Base-by-base conservation (phyloP, 1,139 yeast species). In the Saccharomycopsis hybrid region DNA sequence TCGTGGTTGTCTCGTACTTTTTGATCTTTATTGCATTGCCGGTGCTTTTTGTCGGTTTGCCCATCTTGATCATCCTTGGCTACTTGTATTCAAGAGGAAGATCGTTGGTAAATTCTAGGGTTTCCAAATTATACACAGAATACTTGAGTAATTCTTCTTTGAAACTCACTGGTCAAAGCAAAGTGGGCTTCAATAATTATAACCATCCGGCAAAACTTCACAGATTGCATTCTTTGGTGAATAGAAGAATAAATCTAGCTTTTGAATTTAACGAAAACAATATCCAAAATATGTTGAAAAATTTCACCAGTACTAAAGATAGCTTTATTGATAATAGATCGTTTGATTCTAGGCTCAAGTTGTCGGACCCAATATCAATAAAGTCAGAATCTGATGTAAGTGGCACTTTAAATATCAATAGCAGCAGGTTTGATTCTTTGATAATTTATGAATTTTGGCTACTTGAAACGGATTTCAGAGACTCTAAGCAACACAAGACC, bases 261-360 rank as follows among this genome's bases (percentile, higher is more conserved):
- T 51, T 49, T 32, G 54, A 51, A 27, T 48, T 36, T 30, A 51
- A 51, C 29, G 54, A 51, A 40, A 36, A 44, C n/a, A 45, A 48
- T 37, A 33, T 51, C 24, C 45, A 43, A 33, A 31, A 48, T 4
- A 43, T 48, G 24, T 35, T 48, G 9, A 37, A 38, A 28, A 13
- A 18, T 30, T 29, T 35, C 27, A 38, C 18, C 3, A 24, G 18
- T 3, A 25, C n/a, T 3, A 7, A 30, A 27, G 33, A 41, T 4
- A 13, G 9, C 3, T 45, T 47, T 33, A 31, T 36, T n/a, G 53
- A 50, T 31, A 40, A 41, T 18, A 5, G 53, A 13, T 47, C 51
- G 2, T 48, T 36, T 9, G 51, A 50, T 8, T 30, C 50, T 8
- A 39, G 46, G 33, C 36, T 50, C 37, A 11, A 28, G 9, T 29